Base-by-base conservation (phyloP, 2,329 filamentous ascomycete species). In the Dryadomyces sulphureus region DNA sequence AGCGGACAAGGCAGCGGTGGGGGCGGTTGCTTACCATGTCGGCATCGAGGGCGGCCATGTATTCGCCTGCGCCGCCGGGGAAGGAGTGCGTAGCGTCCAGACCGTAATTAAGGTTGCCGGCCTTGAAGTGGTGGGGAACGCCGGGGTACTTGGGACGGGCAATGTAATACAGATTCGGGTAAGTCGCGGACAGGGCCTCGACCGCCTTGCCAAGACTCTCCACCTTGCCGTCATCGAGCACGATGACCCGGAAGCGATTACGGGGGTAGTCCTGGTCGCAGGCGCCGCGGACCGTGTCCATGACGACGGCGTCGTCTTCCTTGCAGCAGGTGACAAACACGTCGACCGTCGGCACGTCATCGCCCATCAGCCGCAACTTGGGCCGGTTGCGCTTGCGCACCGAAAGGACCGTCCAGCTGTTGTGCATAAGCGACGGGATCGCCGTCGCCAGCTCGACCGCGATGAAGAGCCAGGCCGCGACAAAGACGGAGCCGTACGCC, bases 91-190 rank as follows among this genome's bases (percentile, higher is more conserved):
- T 63, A 48, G 68, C 64, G 14, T 76, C 68, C n/a, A 76, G 59
- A 35, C 72, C 77, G 46, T 75, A 72, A 59, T 79, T 80, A 43
- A 81, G 62, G 55, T 81, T 81, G 38, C 77, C 76, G 1, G 77
- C 75, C 62, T 81, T 81, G 64, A 75, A 79, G 54, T 76, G 70
- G 52, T 74, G 66, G 2, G 69, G 68, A 17, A 66, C 60, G 3
- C 68, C 68, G 6, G 65, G 65, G 38, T 62, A 61, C 59, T 72
- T 71, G 24, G 64, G 60, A 12, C 72, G 67, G 3, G 72, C 65
- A 54, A 70, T 66, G 58, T 77, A 77, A 52, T 63, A 66, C 5
- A 75, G 55, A 47, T 77, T 74, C 5, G 65, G 62, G 48, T 66
- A 70, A 20, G 62, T 58, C 1, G 60, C 54, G 20, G 71, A 55